Percentiles rank a stretch among this genome's conserved stretches.
Conservation (phyloP, 768 basidiomycete species). For the Rubroboletus satanas region DNA sequence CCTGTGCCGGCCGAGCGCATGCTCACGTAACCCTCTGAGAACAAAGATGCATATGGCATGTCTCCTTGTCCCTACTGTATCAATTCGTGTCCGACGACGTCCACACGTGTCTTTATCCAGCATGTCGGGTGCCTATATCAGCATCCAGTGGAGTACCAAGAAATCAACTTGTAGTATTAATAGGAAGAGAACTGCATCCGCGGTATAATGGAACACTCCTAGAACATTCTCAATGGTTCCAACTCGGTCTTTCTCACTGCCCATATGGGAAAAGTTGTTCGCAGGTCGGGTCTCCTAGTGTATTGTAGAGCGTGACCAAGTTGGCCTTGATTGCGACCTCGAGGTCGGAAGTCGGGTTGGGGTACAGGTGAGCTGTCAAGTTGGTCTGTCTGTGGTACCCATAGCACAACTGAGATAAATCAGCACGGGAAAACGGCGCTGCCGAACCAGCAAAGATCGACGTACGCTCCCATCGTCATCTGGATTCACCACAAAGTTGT, state of each 20-base stretch:
- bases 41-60: no score
- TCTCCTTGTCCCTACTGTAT: not conserved
- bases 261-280: slow-evolving; percentile 17
- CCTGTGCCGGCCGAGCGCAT: not conserved
- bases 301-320: slow-evolving; percentile 14
- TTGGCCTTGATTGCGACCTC: slow-evolving; percentile 21
- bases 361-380: slow-evolving; percentile 19
- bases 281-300: slow-evolving; percentile 10
- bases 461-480: slow-evolving; percentile 13
- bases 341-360: slow-evolving; percentile 20
- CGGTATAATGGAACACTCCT: not conserved
- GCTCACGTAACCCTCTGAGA: not conserved
- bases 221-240: not conserved
- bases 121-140: not conserved
- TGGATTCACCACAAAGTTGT: slow-evolving; percentile 14
- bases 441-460: not conserved
- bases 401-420: slow-evolving; percentile 15
- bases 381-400: slow-evolving; percentile 20
- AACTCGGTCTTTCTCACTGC: not conserved
- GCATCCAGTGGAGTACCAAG: not conserved
- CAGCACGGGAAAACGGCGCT: not conserved
- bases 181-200: not conserved
- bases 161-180: not conserved
- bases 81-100: no score
- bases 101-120: no score